A percentile compares a stretch with the other conserved stretches of the same genome.
Evolutionary conservation across 257 asterid genomes (phyloP).

Genomic region (Hygrophila difformis): DNA sequence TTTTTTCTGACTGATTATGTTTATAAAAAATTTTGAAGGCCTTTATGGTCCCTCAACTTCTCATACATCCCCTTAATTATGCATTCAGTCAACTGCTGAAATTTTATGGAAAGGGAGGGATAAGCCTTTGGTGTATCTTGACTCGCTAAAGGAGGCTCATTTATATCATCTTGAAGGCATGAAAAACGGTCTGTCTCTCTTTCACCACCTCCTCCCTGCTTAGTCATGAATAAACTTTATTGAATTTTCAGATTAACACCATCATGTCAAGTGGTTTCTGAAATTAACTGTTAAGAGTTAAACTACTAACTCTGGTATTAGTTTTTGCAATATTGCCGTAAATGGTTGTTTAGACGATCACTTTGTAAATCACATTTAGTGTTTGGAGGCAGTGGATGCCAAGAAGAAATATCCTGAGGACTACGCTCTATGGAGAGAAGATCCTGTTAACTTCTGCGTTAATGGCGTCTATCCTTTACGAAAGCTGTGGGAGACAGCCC

Average conservation of each 20-base stretch:
- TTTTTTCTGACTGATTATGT: not conserved
- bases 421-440: slow-evolving; percentile 71
- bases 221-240: not conserved
- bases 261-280: not conserved
- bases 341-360: slow-evolving; percentile 16
- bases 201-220: not conserved
- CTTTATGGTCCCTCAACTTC: slow-evolving; percentile 7
- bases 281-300: not conserved
- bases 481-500: slow-evolving; percentile 52
- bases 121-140: slow-evolving; percentile 60
- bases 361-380: slow-evolving; percentile 40
- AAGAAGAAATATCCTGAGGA: slow-evolving; percentile 55
- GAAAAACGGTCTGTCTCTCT: slow-evolving; percentile 59
- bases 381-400: slow-evolving; percentile 90
- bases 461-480: slow-evolving; percentile 48
- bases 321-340: not conserved
- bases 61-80: slow-evolving; percentile 12
- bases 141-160: slow-evolving; percentile 74
- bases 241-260: not conserved
- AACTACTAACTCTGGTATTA: too few relatives aligned
- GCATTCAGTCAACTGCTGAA: slow-evolving; percentile 81
- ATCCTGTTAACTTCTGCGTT: slow-evolving; percentile 52
- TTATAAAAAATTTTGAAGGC: not conserved
- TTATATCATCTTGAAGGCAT: slow-evolving; percentile 65
- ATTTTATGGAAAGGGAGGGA: slow-evolving; percentile 66